phyloP scores from a whole-genome alignment of 257 asterid genomes.

The Oldenlandia corymbosa region DNA sequence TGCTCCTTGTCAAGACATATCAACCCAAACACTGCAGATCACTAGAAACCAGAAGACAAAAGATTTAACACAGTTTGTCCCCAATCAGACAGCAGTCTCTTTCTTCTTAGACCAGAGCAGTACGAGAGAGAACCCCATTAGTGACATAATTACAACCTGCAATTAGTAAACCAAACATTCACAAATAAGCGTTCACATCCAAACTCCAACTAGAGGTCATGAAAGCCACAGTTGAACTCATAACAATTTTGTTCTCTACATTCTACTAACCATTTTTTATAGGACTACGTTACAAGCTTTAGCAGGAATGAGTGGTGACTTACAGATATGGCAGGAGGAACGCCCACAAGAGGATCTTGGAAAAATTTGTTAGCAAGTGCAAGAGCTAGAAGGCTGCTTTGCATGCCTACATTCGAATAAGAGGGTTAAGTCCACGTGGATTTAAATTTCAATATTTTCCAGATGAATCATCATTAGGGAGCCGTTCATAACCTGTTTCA shows the following conservation, averaged over 20 bases:
- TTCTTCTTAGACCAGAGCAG: constrained; percentile 69
- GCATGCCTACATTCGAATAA: constrained; percentile 62
- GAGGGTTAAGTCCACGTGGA: constrained; percentile 1
- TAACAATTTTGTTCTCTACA: background rate
- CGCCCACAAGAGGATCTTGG: constrained; percentile 85
- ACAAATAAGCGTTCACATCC: background rate
- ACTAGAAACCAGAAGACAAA: no score
- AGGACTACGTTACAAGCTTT: background rate
- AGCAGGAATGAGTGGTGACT: constrained; percentile 23
- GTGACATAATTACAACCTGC: constrained; percentile 88
- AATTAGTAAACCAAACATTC: constrained; percentile 11
- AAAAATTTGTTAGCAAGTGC: constrained; percentile 90
- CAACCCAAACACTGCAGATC: background rate
- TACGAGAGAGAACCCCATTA: constrained; percentile 95
- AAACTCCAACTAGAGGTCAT: background rate
- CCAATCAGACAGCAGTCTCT: constrained; percentile 18
- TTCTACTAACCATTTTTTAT: background rate
- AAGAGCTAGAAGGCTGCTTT: constrained; percentile 95
- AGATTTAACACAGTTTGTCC: background rate
- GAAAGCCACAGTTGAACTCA: background rate
- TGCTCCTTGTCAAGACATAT: background rate
- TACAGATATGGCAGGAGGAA: constrained; percentile 97
- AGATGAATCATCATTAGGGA: background rate
- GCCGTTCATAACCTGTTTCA: constrained; percentile 63
- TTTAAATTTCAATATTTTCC: background rate